Base-by-base conservation (phyloP, 257 asterid genomes). In the Verbascum thapsus region DNA sequence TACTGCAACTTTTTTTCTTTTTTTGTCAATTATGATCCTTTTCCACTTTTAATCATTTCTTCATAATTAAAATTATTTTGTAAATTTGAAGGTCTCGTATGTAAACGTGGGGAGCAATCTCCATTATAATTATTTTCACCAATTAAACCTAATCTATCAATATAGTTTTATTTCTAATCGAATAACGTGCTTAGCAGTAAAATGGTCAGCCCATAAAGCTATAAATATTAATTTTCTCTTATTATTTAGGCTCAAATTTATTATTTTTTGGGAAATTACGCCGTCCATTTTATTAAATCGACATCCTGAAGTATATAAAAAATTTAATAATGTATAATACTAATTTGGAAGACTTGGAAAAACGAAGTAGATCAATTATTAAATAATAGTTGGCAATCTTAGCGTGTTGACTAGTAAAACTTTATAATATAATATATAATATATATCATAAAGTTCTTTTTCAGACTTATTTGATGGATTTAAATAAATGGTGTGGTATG, bases 161-260 rank as follows among this genome's bases (percentile, higher is more conserved):
- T 2, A 26, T 26, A 26, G 32, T 5, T 26, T 26, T 26, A 26
- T 26, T 26, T 26, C 12, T 50, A 16, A 18, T 11, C n/a, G 32
- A 39, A 56, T 55, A 71, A 64, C 76, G 76, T 71, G 76, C 53
- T 55, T 39, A 55, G 71, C 75, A 70, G 65, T 70, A 47, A 70
- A 70, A 17, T 56, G 20, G 71, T 71, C 76, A 71, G 64, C 76
- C 44, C 71, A 38, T 19, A 42, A 26, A 26, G 5, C 32, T 26
- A 2, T 26, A 26, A 5, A 26, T 26, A 26, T 26, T 1, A 1
- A 26, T 26, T 26, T 26, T 26, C 32, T 26, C 32, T 26, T 26
- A 26, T 26, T 26, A 26, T 26, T 26, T 26, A 26, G 32, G 32
- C 2, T 1, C 32, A 26, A 26, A 1, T 1, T 1, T 26, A 26